phyloP scores from a whole-genome alignment of 208 protist species.

The Crithidia bombi region DNA sequence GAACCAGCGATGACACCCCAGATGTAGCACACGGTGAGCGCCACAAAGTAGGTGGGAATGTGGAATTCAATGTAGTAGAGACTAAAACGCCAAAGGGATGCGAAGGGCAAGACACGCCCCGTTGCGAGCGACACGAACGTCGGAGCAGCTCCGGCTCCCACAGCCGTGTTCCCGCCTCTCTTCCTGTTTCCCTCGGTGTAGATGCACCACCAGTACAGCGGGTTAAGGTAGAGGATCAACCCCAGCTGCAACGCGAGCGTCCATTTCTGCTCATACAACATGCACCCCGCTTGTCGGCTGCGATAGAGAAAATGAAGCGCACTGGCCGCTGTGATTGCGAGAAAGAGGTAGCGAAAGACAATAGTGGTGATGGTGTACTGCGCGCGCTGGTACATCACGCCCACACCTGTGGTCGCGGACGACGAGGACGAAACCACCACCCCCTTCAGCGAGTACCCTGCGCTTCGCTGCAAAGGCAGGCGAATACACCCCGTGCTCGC shows the following conservation, averaged over 20 bases:
- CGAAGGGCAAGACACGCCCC: not conserved
- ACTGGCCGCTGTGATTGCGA: slow-evolving; percentile 50
- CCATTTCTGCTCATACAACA: slow-evolving; percentile 72
- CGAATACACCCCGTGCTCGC: not conserved
- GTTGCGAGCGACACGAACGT: not conserved
- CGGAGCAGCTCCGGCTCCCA: too few relatives aligned
- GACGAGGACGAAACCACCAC: not conserved
- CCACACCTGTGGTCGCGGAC: slow-evolving; percentile 42
- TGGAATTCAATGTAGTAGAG: slow-evolving; percentile 76
- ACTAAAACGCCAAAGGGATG: not conserved
- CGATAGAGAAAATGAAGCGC: slow-evolving; percentile 61
- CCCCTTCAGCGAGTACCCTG: not conserved
- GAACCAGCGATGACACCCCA: slow-evolving; percentile 65
- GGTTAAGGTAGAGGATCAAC: slow-evolving; percentile 69
- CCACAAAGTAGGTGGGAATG: slow-evolving; percentile 73
- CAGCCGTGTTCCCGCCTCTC: not conserved
- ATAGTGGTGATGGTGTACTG: slow-evolving; percentile 70
- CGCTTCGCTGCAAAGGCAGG: not conserved
- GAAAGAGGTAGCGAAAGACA: slow-evolving; percentile 64
- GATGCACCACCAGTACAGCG: slow-evolving; percentile 68
- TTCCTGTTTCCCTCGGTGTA: slow-evolving; percentile 7
- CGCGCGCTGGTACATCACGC: slow-evolving; percentile 67
- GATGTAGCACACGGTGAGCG: slow-evolving; percentile 60
- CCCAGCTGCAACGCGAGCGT: slow-evolving; percentile 51
- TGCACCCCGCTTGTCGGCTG: slow-evolving; percentile 20